Base-by-base conservation (phyloP, 306 rosid species). In the Delonix regia region DNA sequence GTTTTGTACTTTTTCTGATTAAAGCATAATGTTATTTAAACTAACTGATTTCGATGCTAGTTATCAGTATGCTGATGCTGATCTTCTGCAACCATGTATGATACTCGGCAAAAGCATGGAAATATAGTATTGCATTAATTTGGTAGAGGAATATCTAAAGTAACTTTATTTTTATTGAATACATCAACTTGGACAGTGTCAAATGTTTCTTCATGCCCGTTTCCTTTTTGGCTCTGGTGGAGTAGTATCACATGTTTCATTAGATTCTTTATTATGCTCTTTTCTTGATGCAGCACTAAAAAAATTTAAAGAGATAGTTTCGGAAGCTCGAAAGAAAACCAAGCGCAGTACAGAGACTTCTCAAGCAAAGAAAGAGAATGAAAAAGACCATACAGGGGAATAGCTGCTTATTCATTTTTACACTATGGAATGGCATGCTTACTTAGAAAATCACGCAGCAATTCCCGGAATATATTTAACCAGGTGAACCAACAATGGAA, bases 281-380 rank as follows among this genome's bases (percentile, higher is more conserved):
- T 68, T 60, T 45, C 34, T 19, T 62, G 44, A 80, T 80, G 78
- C 91, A 91, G 96, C 96, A 11, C 79, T 91, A 41, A 77, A 87
- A 83, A 91, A 86, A 88, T 72, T 85, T 72, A 91, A 91, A 82
- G 91, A 84, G 80, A 83, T 51, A 5, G 78, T 91, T 78, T 69
- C 39, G 39, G 90, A 88, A 89, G 78, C 82, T 57, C 80, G 85
- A 48, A 88, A 47, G 86, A 93, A 90, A 78, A 77, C 85, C 48
- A 82, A 83, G 85, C 21, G 57, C 10, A 83, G 81, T 30, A 65
- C 80, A 80, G 85, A 77, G 76, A 70, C 76, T 74, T 73, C 79
- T 33, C 56, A 74, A 79, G 42, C 27, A 30, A 83, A 71, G 64
- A 61, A 78, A 76, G 75, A 28, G 75, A 76, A 61, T 21, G 76